Conservation (phyloP, 176 grass and related monocot species). For the Chrysopogon serrulatus region DNA sequence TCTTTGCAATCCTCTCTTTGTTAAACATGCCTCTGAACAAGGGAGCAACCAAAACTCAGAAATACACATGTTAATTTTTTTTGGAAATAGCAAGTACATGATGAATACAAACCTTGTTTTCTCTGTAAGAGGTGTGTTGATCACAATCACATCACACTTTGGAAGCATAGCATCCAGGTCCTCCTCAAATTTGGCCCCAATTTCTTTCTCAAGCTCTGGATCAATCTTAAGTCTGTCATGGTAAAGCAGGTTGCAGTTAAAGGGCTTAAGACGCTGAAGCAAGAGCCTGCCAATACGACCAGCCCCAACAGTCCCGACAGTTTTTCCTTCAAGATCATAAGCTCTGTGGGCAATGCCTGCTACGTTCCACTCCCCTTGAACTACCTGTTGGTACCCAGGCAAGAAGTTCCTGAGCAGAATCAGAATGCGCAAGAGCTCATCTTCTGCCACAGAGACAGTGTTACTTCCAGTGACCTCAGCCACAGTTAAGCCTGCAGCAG, state of each 20-base stretch:
- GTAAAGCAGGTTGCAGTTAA: slow-evolving; percentile 89
- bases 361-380: slow-evolving; percentile 89
- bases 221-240: slow-evolving; percentile 67
- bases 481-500: slow-evolving; percentile 72
- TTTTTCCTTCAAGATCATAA: slow-evolving; percentile 94
- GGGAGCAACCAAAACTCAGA: slow-evolving; percentile 17
- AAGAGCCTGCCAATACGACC: slow-evolving; percentile 84
- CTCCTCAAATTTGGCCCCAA: slow-evolving; percentile 78
- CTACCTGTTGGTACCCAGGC: slow-evolving; percentile 76
- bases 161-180: slow-evolving; percentile 88
- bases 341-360: slow-evolving; percentile 79
- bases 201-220: slow-evolving; percentile 79
- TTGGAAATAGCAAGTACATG: background rate
- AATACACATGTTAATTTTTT: background rate
- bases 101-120: slow-evolving; percentile 67
- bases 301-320: slow-evolving; percentile 78
- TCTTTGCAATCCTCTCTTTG: slow-evolving; percentile 83
- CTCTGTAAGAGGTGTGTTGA: slow-evolving; percentile 90
- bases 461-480: slow-evolving; percentile 95
- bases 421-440: slow-evolving; percentile 83
- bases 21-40: slow-evolving; percentile 82
- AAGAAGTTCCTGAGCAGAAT: slow-evolving; percentile 85
- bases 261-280: slow-evolving; percentile 79
- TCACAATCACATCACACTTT: slow-evolving; percentile 84
- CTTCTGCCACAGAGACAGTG: slow-evolving; percentile 80